phyloP scores from a whole-genome alignment of 176 grass and related monocot species.

The Triticum timopheevii region DNA sequence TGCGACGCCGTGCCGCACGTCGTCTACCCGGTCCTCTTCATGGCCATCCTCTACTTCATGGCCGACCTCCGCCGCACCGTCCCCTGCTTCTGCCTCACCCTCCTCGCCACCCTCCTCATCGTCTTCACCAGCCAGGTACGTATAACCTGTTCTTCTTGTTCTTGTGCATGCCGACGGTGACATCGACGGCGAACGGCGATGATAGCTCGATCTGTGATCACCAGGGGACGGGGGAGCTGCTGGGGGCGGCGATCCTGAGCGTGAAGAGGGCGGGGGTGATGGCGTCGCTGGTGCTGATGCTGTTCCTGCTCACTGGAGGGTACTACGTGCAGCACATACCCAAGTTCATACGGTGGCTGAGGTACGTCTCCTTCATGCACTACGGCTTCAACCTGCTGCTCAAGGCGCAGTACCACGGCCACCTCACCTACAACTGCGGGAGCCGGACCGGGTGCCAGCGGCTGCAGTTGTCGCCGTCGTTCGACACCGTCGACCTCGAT shows the following conservation, averaged over 20 bases:
- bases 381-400: constrained; percentile 82
- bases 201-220: background rate
- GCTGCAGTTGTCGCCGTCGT: constrained; percentile 80
- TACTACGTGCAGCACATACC: constrained; percentile 94
- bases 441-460: constrained; percentile 48
- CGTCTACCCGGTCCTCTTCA: constrained; percentile 72
- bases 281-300: constrained; percentile 89
- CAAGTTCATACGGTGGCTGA: constrained; percentile 73
- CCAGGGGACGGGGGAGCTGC: constrained; percentile 76
- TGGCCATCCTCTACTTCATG: constrained; percentile 83
- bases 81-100: constrained; percentile 70
- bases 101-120: constrained; percentile 70
- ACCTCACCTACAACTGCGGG: constrained; percentile 67
- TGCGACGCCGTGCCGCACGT: constrained; percentile 81
- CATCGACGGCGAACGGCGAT: background rate
- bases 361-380: constrained; percentile 89
- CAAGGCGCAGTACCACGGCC: constrained; percentile 84
- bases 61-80: constrained; percentile 58
- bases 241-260: constrained; percentile 79
- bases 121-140: constrained; percentile 73
- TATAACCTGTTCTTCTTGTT: too few species aligned
- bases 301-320: constrained; percentile 91
- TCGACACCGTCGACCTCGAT: constrained; percentile 74
- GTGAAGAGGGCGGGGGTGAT: constrained; percentile 69
- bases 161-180: background rate